Evolutionary conservation across 108 stramenopile species (phyloP).

Genomic region (Cylindrotheca fusiformis): DNA sequence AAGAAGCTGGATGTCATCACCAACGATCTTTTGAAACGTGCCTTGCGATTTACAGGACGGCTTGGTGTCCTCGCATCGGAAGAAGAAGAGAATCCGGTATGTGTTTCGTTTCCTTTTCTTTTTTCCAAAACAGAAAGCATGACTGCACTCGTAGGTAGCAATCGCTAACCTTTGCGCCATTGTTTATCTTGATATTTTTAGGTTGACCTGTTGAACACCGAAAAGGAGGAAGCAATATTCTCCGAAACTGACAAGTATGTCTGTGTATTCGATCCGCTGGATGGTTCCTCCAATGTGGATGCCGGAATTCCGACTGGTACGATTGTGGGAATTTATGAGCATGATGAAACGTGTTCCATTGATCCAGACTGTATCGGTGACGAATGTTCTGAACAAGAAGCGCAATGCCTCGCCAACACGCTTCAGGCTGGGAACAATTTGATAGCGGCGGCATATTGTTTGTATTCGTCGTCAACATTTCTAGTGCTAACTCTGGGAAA

Average conservation of each 20-base stretch:
- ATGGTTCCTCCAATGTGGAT: constrained; percentile 98
- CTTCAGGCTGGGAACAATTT: constrained; percentile 92
- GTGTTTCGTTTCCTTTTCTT: constrained; percentile 3
- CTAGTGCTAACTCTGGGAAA: constrained; percentile 88
- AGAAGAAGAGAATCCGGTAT: constrained; percentile 80
- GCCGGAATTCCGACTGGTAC: constrained; percentile 98
- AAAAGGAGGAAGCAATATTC: constrained; percentile 25
- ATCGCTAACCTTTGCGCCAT: not conserved
- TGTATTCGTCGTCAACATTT: constrained; percentile 95
- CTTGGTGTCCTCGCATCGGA: constrained; percentile 75
- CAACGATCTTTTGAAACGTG: constrained; percentile 93
- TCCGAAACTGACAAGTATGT: constrained; percentile 69
- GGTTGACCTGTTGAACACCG: constrained; percentile 24
- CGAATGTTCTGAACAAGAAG: constrained; percentile 57
- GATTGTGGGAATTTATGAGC: constrained; percentile 87
- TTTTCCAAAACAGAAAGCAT: not conserved
- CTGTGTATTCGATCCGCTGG: constrained; percentile 95
- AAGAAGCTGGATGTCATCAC: constrained; percentile 96
- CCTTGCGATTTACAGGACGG: constrained; percentile 84
- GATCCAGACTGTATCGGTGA: constrained; percentile 47
- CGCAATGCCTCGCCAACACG: constrained; percentile 74
- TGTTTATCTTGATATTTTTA: not conserved
- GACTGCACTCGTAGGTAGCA: not conserved
- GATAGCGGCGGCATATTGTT: constrained; percentile 93
- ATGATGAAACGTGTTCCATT: constrained; percentile 63